Conservation (phyloP, 2,329 filamentous ascomycete genomes). For the Penicillium sp. region DNA sequence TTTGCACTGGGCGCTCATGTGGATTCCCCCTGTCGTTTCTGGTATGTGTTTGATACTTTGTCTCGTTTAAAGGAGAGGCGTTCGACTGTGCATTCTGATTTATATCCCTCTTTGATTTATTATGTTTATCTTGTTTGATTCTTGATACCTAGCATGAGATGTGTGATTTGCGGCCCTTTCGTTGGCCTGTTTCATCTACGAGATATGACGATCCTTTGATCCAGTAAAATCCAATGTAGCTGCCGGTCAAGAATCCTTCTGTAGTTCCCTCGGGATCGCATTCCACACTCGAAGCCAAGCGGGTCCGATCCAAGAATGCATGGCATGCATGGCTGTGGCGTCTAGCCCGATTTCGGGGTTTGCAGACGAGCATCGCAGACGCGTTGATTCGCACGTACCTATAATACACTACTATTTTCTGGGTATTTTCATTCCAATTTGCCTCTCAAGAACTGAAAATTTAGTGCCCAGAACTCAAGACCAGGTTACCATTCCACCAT, state of each 20-base stretch:
- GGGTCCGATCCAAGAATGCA: conserved; percentile 11
- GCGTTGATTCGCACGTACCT: no score
- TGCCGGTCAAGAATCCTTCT: no score
- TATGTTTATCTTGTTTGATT: no score
- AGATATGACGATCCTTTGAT: conserved; percentile 2
- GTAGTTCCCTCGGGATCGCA: no score
- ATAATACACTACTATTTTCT: no score
- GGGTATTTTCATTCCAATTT: no score
- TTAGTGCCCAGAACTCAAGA: no score
- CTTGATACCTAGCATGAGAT: conserved; percentile 20
- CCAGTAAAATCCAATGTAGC: no score
- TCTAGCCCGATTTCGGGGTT: background rate
- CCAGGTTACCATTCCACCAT: no score
- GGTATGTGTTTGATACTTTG: conserved; percentile 1
- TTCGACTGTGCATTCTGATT: background rate
- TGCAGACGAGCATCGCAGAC: background rate
- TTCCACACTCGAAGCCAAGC: no score
- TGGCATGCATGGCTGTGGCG: conserved; percentile 21
- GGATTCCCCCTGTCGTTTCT: conserved; percentile 14
- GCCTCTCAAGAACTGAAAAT: no score
- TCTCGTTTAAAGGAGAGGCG: conserved; percentile 18
- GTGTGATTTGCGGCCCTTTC: conserved; percentile 3
- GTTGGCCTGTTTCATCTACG: conserved; percentile 2
- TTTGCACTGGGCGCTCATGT: conserved; percentile 7
- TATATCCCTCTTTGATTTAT: conserved; percentile 3